A percentile compares a stretch with the other conserved stretches of the same genome.
phyloP scores from a whole-genome alignment of 2,329 filamentous ascomycete genomes.

The Chaetomium olivaceum region DNA sequence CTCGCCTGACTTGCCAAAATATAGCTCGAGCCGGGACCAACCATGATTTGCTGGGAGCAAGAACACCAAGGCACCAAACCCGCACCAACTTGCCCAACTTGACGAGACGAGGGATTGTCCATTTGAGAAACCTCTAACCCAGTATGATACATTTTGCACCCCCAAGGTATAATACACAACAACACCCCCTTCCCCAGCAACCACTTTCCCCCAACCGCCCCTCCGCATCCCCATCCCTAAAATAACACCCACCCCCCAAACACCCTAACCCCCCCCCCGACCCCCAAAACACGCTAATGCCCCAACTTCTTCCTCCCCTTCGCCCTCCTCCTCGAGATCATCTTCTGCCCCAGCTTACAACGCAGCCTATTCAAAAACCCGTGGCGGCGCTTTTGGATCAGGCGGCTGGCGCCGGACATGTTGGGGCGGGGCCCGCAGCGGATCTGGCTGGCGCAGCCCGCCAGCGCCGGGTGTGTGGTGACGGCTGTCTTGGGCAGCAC shows the following conservation, averaged over 20 bases:
- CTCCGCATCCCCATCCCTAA: not conserved
- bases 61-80: not conserved
- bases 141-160: not conserved
- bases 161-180: not conserved
- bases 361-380: slow-evolving; percentile 56
- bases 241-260: not conserved
- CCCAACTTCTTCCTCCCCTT: slow-evolving; percentile 54
- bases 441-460: slow-evolving; percentile 47
- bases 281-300: slow-evolving; percentile 30
- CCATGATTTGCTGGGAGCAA: not conserved
- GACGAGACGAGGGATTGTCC: not conserved
- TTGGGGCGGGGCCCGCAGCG: slow-evolving; percentile 61
- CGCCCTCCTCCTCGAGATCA: slow-evolving; percentile 51
- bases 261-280: too few relatives aligned
- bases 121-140: not conserved
- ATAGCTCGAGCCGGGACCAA: not conserved
- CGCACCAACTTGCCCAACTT: not conserved
- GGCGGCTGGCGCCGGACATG: slow-evolving; percentile 55
- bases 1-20: not conserved
- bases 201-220: not conserved
- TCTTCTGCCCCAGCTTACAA: slow-evolving; percentile 54
- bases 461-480: slow-evolving; percentile 55
- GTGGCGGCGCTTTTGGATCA: slow-evolving; percentile 60
- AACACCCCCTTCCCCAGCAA: not conserved
- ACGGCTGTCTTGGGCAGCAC: slow-evolving; percentile 50